Conservation (phyloP, 768 basidiomycete genomes). For the Floccularia luteovirens region DNA sequence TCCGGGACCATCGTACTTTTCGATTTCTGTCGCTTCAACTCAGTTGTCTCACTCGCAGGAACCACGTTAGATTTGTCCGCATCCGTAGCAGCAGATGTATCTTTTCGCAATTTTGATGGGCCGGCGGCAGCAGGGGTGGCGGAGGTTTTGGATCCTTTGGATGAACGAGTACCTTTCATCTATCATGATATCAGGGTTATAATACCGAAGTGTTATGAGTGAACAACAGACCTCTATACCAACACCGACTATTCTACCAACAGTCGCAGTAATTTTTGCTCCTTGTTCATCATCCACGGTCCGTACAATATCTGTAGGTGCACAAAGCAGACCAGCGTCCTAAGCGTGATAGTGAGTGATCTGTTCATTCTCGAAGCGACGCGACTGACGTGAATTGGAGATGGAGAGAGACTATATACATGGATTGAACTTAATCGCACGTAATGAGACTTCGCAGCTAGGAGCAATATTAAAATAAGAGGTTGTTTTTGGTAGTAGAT, state of each 20-base stretch:
- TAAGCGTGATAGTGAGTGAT: constrained; percentile 10
- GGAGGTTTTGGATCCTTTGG: too few species aligned
- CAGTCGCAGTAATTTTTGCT: constrained; percentile 24
- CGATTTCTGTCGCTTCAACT: too few species aligned
- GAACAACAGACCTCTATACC: constrained; percentile 33
- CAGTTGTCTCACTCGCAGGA: too few species aligned
- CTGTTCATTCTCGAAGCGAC: constrained; percentile 3
- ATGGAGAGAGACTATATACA: constrained; percentile 68
- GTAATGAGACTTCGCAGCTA: constrained; percentile 51
- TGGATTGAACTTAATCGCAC: constrained; percentile 45
- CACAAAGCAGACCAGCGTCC: constrained; percentile 40
- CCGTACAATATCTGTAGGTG: constrained; percentile 29
- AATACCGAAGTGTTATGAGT: constrained; percentile 10
- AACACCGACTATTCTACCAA: constrained; percentile 37
- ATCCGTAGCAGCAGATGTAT: constrained; percentile 4
- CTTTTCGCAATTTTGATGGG: constrained; percentile 26
- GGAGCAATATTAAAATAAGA: neutral
- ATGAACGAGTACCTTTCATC: too few species aligned
- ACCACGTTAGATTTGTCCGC: neutral
- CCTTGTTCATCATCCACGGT: constrained; percentile 34
- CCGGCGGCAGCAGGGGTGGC: constrained; percentile 39
- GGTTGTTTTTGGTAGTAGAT: neutral
- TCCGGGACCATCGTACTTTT: constrained; percentile 7
- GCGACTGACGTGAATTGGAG: constrained; percentile 46
- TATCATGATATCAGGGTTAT: too few species aligned